Conservation (phyloP, 2,329 filamentous ascomycete species). For the Beauveria sp. region DNA sequence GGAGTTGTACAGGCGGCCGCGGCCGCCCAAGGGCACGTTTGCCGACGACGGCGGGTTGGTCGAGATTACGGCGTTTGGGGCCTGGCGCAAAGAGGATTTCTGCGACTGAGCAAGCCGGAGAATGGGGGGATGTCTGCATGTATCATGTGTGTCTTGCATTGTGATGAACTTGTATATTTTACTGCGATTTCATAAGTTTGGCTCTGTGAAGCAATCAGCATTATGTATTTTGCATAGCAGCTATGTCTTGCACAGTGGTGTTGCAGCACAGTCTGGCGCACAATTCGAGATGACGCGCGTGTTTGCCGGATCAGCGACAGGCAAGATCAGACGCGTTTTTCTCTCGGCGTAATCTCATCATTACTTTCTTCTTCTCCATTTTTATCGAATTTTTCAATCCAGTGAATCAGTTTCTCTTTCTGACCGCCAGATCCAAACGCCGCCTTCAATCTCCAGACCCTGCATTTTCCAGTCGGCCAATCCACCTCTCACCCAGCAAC, state of each 20-base stretch:
- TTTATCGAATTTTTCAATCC: neutral
- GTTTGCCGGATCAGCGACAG: neutral
- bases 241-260: neutral
- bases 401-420: neutral
- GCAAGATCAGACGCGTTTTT: neutral
- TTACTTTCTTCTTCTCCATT: neutral
- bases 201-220: neutral
- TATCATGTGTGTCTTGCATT: too few species aligned
- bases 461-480: slow-evolving; percentile 11
- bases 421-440: neutral
- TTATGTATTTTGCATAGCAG: neutral
- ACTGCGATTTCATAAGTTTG: neutral
- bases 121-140: too few species aligned
- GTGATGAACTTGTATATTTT: neutral
- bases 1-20: slow-evolving; percentile 41
- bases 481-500: slow-evolving; percentile 7
- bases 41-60: slow-evolving; percentile 14
- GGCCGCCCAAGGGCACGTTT: slow-evolving; percentile 11
- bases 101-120: neutral
- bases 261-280: neutral
- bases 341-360: too few species aligned
- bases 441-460: slow-evolving; percentile 12
- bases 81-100: neutral
- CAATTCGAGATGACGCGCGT: neutral
- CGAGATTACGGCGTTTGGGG: neutral